Evolutionary conservation across 2,329 filamentous ascomycete species (phyloP).

Genomic region (Didymosphaeria variabile): DNA sequence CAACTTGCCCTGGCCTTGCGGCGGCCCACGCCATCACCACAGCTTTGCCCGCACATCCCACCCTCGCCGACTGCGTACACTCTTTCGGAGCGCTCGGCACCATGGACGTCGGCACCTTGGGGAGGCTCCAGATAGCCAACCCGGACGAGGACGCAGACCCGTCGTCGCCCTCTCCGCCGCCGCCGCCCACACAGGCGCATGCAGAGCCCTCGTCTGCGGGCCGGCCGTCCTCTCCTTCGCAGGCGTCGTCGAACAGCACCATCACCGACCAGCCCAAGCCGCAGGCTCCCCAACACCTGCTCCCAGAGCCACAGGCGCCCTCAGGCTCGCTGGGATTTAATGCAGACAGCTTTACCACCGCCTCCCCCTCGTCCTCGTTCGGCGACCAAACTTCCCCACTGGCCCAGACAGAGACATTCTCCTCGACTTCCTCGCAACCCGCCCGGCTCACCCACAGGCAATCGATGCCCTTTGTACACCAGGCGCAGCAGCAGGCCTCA

Average conservation of each 20-base stretch:
- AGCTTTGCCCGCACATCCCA: background rate
- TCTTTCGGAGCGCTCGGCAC: constrained; percentile 23
- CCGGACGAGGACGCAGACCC: constrained; percentile 84
- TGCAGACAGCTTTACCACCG: constrained; percentile 49
- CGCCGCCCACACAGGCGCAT: constrained; percentile 18
- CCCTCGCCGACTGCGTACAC: constrained; percentile 29
- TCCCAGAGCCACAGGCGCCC: constrained; percentile 41
- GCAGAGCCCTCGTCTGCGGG: constrained; percentile 17
- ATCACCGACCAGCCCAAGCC: constrained; percentile 47
- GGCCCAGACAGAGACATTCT: constrained; percentile 33
- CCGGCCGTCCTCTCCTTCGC: constrained; percentile 40
- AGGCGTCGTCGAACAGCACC: constrained; percentile 47
- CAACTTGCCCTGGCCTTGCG: constrained; percentile 39
- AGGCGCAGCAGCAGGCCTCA: constrained; percentile 50
- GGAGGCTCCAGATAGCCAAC: constrained; percentile 95
- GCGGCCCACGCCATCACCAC: constrained; percentile 24
- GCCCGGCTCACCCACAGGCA: constrained; percentile 52
- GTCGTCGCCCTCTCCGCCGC: constrained; percentile 37
- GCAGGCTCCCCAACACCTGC: constrained; percentile 45
- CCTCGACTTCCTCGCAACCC: constrained; percentile 38
- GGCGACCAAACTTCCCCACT: constrained; percentile 36
- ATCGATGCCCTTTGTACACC: constrained; percentile 55
- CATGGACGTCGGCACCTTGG: constrained; percentile 94
- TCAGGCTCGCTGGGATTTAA: constrained; percentile 52
- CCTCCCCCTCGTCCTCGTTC: constrained; percentile 36